These are phyloP conservation scores for Ramalina intermedia DNA, from an alignment of 495 filamentous ascomycete genomes.

Conservation along the genomic window DNA sequence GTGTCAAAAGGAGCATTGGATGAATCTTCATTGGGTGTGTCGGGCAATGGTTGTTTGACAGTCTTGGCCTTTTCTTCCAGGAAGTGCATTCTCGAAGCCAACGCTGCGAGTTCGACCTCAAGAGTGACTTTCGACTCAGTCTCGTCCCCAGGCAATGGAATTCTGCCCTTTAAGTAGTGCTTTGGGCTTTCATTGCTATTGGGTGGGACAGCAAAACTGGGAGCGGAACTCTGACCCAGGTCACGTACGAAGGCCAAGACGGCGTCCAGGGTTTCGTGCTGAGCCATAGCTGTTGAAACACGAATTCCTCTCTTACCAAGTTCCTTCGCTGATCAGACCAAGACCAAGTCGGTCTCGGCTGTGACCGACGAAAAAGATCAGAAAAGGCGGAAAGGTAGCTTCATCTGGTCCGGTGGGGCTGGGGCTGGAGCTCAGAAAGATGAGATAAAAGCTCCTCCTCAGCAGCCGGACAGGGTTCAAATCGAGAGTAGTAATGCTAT, in stretches of 20 bases:
- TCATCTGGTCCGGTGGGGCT: no score
- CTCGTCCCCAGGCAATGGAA: slow-evolving; percentile 50
- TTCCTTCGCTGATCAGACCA: no score
- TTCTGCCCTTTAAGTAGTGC: slow-evolving; percentile 27
- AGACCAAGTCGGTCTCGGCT: no score
- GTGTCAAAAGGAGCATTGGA: slow-evolving; percentile 39
- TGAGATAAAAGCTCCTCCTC: no score
- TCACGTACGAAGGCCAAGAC: slow-evolving; percentile 48
- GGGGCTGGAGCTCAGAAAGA: no score
- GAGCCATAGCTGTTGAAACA: slow-evolving; percentile 11
- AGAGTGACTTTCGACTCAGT: slow-evolving; percentile 50
- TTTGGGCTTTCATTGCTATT: slow-evolving; percentile 25
- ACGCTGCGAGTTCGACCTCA: slow-evolving; percentile 54
- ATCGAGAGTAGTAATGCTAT: no score
- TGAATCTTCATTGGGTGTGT: slow-evolving; percentile 42
- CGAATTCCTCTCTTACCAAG: no score
- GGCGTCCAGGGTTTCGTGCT: slow-evolving; percentile 47
- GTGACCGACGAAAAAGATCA: no score
- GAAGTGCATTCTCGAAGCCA: slow-evolving; percentile 50
- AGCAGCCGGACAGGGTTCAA: no score
- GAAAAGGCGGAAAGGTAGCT: no score
- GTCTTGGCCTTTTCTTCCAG: slow-evolving; percentile 52
- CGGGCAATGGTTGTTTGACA: slow-evolving; percentile 42
- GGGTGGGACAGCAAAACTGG: slow-evolving; percentile 24
- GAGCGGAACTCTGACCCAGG: slow-evolving; percentile 38